These are phyloP conservation scores for Glycine tomentella DNA, from an alignment of 306 rosid species.

Conservation along the genomic window DNA sequence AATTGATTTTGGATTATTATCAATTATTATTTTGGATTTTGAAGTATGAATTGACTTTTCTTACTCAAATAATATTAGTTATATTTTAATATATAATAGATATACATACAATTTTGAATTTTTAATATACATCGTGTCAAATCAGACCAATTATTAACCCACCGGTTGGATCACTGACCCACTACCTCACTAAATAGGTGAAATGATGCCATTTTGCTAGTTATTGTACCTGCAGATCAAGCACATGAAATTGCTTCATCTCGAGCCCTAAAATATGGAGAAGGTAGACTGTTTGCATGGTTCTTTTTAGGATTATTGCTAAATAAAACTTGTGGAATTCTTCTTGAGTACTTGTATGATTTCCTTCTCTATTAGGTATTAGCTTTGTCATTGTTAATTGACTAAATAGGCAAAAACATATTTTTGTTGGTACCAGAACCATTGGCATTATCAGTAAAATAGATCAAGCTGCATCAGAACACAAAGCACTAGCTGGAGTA, in stretches of 20 bases:
- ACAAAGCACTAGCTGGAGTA: slow-evolving; percentile 90
- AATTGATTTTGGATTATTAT: too few relatives aligned
- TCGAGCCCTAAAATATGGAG: slow-evolving; percentile 82
- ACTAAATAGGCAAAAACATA: slow-evolving; percentile 31
- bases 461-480: slow-evolving; percentile 94
- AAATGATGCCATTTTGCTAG: slow-evolving; percentile 90
- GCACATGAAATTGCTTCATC: slow-evolving; percentile 90
- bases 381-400: slow-evolving; percentile 21
- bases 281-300: slow-evolving; percentile 63
- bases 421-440: slow-evolving; percentile 81
- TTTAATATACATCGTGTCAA: too few relatives aligned
- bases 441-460: slow-evolving; percentile 91
- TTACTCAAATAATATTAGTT: too few relatives aligned
- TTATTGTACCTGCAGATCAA: slow-evolving; percentile 89
- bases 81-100: too few relatives aligned
- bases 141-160: too few relatives aligned
- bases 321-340: background rate
- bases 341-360: slow-evolving; percentile 21
- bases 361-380: background rate
- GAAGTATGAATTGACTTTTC: too few relatives aligned
- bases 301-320: slow-evolving; percentile 27
- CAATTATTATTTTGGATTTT: too few relatives aligned
- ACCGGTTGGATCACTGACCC: too few relatives aligned
- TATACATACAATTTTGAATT: too few relatives aligned
- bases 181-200: too few relatives aligned